phyloP scores from a whole-genome alignment of 2,329 filamentous ascomycete genomes.

The Arachnomyces sp. region DNA sequence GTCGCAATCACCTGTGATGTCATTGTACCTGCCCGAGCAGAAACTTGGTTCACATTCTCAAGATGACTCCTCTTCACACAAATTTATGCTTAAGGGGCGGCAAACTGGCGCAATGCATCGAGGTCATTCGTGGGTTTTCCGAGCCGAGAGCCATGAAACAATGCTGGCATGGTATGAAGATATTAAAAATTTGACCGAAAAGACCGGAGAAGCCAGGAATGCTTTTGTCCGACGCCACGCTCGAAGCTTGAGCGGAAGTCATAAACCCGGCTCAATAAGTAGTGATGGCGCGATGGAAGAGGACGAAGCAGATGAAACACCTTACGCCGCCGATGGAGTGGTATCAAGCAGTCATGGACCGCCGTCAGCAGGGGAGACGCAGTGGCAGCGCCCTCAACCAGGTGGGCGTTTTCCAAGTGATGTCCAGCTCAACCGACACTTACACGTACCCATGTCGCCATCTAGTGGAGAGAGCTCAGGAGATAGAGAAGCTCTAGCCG shows the following conservation, averaged over 20 bases:
- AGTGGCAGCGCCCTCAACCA: constrained; percentile 66
- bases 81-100: constrained; percentile 94
- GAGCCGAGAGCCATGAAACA: constrained; percentile 68
- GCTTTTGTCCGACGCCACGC: constrained; percentile 79
- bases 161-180: constrained; percentile 98
- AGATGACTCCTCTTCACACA: constrained; percentile 77
- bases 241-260: constrained; percentile 63
- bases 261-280: constrained; percentile 53
- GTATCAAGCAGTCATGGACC: constrained; percentile 28
- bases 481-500: constrained; percentile 53
- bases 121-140: constrained; percentile 60
- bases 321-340: constrained; percentile 52
- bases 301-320: constrained; percentile 57
- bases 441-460: constrained; percentile 69
- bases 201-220: constrained; percentile 76
- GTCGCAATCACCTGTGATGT: constrained; percentile 85
- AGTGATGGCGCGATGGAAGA: constrained; percentile 74
- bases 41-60: constrained; percentile 88
- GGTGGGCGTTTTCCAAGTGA: constrained; percentile 97
- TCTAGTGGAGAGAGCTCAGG: constrained; percentile 74
- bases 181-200: constrained; percentile 81
- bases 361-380: constrained; percentile 29
- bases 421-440: constrained; percentile 75
- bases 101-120: constrained; percentile 91
- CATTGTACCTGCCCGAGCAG: constrained; percentile 86